These are phyloP conservation scores for Rhynchospora breviuscula DNA, from an alignment of 176 grass and related monocot species.

Conservation along the genomic window DNA sequence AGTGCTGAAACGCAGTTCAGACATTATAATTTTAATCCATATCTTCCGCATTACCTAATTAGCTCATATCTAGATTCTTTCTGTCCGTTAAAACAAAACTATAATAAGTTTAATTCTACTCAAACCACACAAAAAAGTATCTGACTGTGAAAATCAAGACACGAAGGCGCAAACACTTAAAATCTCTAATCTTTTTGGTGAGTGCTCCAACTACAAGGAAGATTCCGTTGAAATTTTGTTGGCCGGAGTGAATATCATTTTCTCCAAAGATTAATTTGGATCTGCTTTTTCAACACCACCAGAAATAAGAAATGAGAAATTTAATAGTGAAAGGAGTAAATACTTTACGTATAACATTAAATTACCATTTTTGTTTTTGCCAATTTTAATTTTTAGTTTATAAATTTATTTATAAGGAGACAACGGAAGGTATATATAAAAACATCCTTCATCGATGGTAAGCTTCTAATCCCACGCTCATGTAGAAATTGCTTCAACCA, in stretches of 20 bases:
- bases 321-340: not conserved
- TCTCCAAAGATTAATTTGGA: too few species aligned
- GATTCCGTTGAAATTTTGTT: too few species aligned
- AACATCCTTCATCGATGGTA: not conserved
- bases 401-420: not conserved
- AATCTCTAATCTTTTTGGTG: too few species aligned
- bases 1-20: not conserved
- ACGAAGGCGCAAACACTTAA: too few species aligned
- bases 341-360: not conserved
- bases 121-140: not conserved
- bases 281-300: not conserved
- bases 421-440: not conserved
- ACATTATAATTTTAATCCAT: not conserved
- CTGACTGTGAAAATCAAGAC: too few species aligned
- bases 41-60: not conserved
- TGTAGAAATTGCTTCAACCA: too few species aligned
- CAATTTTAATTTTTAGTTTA: not conserved
- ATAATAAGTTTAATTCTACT: too few species aligned
- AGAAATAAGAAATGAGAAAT: not conserved
- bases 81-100: not conserved
- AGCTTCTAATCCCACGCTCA: too few species aligned
- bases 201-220: too few species aligned
- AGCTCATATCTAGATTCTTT: not conserved
- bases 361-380: not conserved
- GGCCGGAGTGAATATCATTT: too few species aligned